Evolutionary conservation across 2,329 filamentous ascomycete species (phyloP).

Genomic region (Grosmannia serpens): DNA sequence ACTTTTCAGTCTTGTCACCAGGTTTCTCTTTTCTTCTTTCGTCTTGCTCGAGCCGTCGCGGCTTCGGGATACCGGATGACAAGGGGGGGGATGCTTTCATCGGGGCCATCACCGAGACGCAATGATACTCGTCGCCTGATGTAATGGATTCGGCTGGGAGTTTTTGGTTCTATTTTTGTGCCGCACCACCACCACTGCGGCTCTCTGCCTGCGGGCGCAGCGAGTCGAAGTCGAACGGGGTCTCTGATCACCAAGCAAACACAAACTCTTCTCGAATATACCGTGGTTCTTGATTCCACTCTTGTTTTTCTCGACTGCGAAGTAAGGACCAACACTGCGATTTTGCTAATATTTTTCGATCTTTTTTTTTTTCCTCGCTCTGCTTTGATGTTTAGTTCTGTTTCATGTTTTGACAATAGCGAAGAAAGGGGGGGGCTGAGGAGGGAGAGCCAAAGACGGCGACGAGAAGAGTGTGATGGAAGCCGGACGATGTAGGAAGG

Average conservation of each 20-base stretch:
- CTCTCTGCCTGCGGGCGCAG: neutral
- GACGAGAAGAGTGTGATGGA: neutral
- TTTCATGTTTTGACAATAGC: neutral
- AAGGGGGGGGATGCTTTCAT: conserved; percentile 3
- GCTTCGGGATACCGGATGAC: neutral
- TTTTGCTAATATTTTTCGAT: conserved; percentile 4
- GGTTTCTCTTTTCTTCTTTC: conserved; percentile 4
- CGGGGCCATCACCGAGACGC: conserved; percentile 3
- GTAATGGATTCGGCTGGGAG: conserved; percentile 13
- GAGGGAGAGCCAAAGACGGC: neutral
- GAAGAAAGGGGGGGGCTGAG: neutral
- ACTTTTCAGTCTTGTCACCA: conserved; percentile 5
- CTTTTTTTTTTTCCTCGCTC: conserved; percentile 1
- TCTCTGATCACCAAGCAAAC: conserved; percentile 8
- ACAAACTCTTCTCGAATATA: conserved; percentile 5
- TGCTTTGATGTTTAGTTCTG: neutral
- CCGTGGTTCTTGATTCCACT: conserved; percentile 1
- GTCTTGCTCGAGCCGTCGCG: conserved; percentile 5
- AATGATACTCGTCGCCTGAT: conserved; percentile 6
- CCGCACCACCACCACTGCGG: conserved; percentile 1
- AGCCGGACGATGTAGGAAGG: neutral
- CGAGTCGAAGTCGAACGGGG: conserved; percentile 9
- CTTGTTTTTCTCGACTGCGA: conserved; percentile 1
- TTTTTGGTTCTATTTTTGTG: conserved; percentile 12
- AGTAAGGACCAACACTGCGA: conserved; percentile 5